A percentile compares a stretch with the other conserved stretches of the same genome.
Evolutionary conservation across 768 basidiomycete species (phyloP).

Genomic region (Cystobasidiopsis lactophilus): DNA sequence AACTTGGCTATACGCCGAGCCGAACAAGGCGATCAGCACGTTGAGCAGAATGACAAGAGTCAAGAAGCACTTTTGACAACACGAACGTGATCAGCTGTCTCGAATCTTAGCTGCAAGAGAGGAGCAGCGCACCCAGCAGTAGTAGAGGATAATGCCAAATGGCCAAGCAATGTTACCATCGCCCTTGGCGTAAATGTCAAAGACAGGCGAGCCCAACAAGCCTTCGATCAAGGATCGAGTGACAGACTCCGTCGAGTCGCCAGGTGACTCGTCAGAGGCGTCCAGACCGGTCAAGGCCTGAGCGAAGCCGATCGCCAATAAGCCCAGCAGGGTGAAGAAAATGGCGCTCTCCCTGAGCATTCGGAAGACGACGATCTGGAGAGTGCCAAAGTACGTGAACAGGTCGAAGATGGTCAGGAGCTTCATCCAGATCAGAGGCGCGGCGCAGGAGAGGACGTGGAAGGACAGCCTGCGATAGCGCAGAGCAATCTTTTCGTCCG

Average conservation of each 20-base stretch:
- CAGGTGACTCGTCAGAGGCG: conserved; percentile 7
- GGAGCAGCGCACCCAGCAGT: neutral
- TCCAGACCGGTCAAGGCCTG: conserved; percentile 25
- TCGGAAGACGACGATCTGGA: conserved; percentile 27
- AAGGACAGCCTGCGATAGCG: conserved; percentile 12
- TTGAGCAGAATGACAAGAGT: conserved; percentile 30
- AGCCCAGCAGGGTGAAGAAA: conserved; percentile 25
- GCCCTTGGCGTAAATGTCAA: conserved; percentile 12
- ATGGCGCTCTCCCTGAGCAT: conserved; percentile 24
- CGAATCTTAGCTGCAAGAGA: neutral
- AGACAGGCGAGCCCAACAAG: conserved; percentile 23
- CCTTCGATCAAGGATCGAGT: conserved; percentile 27
- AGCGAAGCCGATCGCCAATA: conserved; percentile 25
- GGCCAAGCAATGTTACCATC: neutral
- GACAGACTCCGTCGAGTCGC: conserved; percentile 12
- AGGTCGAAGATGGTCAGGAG: conserved; percentile 18
- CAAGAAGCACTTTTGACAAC: no score
- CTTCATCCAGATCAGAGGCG: conserved; percentile 20
- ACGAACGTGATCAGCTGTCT: no score
- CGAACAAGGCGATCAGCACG: conserved; percentile 29
- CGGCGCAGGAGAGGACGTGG: conserved; percentile 13
- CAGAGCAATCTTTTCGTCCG: conserved; percentile 3
- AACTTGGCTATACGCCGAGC: conserved; percentile 23
- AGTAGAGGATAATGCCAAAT: no score
- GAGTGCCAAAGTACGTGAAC: conserved; percentile 14